Evolutionary conservation across 495 filamentous ascomycete species (phyloP), one percentile per base, ranked within the genome.

Genomic region (Staphylotrichum longicolle): DNA sequence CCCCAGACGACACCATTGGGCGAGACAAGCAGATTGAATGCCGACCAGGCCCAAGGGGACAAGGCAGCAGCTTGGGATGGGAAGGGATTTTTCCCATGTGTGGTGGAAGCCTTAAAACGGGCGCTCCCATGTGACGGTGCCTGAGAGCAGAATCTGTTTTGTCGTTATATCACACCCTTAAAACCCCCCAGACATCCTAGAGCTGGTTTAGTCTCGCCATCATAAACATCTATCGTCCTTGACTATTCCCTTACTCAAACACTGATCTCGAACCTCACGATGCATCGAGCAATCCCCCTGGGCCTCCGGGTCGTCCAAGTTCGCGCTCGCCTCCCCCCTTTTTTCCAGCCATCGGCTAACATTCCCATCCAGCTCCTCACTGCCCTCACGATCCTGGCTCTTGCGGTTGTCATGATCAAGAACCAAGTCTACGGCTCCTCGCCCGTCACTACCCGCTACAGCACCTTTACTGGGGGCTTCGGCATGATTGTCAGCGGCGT

Each of bases 391-490:
- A 69, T 83, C 58, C 72, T 85, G 37, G 78, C 72, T 35, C 70
- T 84, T 42, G 78, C 82, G 2, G 70, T 80, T 2, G 65, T 63
- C 15, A 70, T 83, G 33, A 74, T 80, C 46, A 78, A 74, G 30
- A 74, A 72, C 7, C 80, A 83, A 58, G 61, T 64, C 7, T 37
- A 71, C 37, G 72, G 68, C 30, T 56, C 63, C 1, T 67, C 77
- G 3, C 78, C 81, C 1, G 63, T 66, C 11, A 75, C 66, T 34
- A 80, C 76, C 7, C 74, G 74, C 9, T 82, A 81, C 65, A 71
- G 70, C 2, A 72, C 66, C 53, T 82, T 83, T 58, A 73, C 76
- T 9, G 83, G 82, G 10, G 80, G 69, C 0, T 76, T 82, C 32
- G 81, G 76, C 14, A 68, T 83, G 48, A 46, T 84, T 10, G 73